Conservation (phyloP, 2,329 filamentous ascomycete species). For the Boeremia exigua region DNA sequence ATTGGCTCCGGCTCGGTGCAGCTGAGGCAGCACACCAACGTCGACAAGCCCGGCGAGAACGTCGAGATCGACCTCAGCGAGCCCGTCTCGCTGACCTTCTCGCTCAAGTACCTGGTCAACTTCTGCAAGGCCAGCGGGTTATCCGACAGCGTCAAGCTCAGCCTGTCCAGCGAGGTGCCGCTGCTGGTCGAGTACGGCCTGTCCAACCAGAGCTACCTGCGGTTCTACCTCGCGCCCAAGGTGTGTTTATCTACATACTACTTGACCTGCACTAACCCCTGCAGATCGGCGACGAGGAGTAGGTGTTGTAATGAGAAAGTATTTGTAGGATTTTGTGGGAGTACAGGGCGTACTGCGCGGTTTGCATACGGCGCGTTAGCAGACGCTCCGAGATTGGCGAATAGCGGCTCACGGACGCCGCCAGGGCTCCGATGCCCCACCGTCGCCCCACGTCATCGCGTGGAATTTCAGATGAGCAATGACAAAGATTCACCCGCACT, state of each 20-base stretch:
- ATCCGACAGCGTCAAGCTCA: slow-evolving; percentile 83
- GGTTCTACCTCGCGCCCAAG: slow-evolving; percentile 99
- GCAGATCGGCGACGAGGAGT: slow-evolving; percentile 75
- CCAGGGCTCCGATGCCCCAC: slow-evolving; percentile 28
- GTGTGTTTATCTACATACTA: slow-evolving; percentile 54
- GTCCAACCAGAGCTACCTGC: slow-evolving; percentile 84
- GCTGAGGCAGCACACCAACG: slow-evolving; percentile 83
- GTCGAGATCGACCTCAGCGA: slow-evolving; percentile 91
- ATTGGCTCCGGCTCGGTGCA: slow-evolving; percentile 96
- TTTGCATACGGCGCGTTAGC: slow-evolving; percentile 30
- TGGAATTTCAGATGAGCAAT: slow-evolving; percentile 43
- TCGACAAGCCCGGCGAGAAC: slow-evolving; percentile 86
- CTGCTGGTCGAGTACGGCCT: slow-evolving; percentile 92
- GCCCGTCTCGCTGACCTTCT: slow-evolving; percentile 94
- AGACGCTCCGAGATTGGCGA: too few relatives aligned
- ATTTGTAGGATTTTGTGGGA: slow-evolving; percentile 34
- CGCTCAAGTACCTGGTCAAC: slow-evolving; percentile 98
- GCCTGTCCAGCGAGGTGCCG: slow-evolving; percentile 93
- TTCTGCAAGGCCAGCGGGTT: slow-evolving; percentile 97
- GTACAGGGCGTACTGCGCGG: slow-evolving; percentile 32
- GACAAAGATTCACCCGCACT: slow-evolving; percentile 26
- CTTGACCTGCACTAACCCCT: slow-evolving; percentile 44
- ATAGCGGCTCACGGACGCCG: slow-evolving; percentile 27
- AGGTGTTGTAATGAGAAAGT: slow-evolving; percentile 40
- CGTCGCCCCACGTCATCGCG: slow-evolving; percentile 42